A percentile compares a stretch with the other conserved stretches of the same genome.
Conservation (phyloP, 1,284 basidiomycete genomes). For the Moniliella sp. region DNA sequence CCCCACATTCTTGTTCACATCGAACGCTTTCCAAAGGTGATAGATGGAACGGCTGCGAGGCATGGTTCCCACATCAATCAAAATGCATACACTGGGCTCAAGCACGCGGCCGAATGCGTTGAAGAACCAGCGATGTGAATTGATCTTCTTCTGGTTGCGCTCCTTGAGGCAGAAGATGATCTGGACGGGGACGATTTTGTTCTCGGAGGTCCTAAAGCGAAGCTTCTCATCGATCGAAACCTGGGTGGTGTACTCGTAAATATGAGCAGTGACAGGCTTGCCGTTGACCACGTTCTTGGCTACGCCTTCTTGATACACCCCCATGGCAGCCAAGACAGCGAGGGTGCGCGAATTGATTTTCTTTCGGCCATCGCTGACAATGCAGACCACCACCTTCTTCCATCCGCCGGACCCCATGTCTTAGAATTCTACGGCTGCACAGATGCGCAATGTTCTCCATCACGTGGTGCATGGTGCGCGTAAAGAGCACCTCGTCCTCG, state of each 20-base stretch:
- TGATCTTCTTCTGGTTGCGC: slow-evolving; percentile 20
- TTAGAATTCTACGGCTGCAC: slow-evolving; percentile 3
- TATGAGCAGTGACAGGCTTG: slow-evolving; percentile 4
- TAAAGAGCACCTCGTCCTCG: slow-evolving; percentile 9
- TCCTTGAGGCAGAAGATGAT: slow-evolving; percentile 8
- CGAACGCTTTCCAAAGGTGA: slow-evolving; percentile 79
- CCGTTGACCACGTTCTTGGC: slow-evolving; percentile 3
- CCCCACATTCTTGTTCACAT: slow-evolving; percentile 71
- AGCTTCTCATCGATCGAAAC: neutral
- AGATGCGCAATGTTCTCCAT: slow-evolving; percentile 8
- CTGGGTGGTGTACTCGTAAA: slow-evolving; percentile 7
- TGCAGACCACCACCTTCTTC: slow-evolving; percentile 6
- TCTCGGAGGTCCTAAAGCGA: slow-evolving; percentile 2
- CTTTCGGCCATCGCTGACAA: slow-evolving; percentile 7
- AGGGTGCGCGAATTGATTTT: slow-evolving; percentile 5
- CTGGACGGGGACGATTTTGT: slow-evolving; percentile 5
- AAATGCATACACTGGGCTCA: slow-evolving; percentile 67
- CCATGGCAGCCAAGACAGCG: slow-evolving; percentile 2
- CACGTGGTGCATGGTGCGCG: slow-evolving; percentile 5
- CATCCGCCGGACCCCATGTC: slow-evolving; percentile 6
- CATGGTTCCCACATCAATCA: slow-evolving; percentile 78
- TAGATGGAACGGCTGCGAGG: slow-evolving; percentile 68
- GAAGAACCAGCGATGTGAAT: slow-evolving; percentile 27
- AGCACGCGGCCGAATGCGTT: slow-evolving; percentile 27
- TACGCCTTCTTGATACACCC: slow-evolving; percentile 2